Percentiles rank a stretch among this genome's conserved stretches.
Conservation (phyloP, 495 filamentous ascomycete genomes). For the Pseudevernia furfuracea region DNA sequence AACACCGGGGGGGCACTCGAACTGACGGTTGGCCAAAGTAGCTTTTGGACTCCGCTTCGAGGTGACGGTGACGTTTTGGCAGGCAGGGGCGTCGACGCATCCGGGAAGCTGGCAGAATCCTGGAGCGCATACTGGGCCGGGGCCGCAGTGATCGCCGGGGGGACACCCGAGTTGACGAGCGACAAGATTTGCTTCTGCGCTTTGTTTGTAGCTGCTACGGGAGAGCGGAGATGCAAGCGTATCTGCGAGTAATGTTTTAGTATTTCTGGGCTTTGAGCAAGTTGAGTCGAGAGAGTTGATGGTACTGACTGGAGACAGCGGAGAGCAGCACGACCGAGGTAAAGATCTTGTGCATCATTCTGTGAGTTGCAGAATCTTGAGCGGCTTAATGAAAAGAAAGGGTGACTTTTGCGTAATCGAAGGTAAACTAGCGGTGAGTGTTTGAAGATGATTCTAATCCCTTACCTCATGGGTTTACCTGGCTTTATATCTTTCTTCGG, state of each 20-base stretch:
- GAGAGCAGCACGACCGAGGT: not conserved
- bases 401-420: too few species aligned
- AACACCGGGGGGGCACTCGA: constrained; percentile 7
- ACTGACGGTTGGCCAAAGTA: not conserved
- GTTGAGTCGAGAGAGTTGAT: not conserved
- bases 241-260: not conserved
- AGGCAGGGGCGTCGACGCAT: not conserved
- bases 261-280: not conserved
- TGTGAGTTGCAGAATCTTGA: too few species aligned
- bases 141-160: not conserved
- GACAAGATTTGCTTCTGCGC: not conserved
- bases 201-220: not conserved
- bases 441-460: too few species aligned
- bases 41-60: not conserved
- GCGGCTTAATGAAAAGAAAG: too few species aligned
- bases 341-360: not conserved
- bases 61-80: not conserved
- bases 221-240: constrained; percentile 4
- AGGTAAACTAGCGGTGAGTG: too few species aligned
- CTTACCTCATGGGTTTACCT: too few species aligned
- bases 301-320: not conserved
- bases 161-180: not conserved
- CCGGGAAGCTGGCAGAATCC: not conserved
- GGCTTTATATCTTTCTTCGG: too few species aligned
- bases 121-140: not conserved